These are phyloP conservation scores for Dioscorea zingiberensis DNA, from an alignment of 106 monocot genomes.

Conservation along the genomic window DNA sequence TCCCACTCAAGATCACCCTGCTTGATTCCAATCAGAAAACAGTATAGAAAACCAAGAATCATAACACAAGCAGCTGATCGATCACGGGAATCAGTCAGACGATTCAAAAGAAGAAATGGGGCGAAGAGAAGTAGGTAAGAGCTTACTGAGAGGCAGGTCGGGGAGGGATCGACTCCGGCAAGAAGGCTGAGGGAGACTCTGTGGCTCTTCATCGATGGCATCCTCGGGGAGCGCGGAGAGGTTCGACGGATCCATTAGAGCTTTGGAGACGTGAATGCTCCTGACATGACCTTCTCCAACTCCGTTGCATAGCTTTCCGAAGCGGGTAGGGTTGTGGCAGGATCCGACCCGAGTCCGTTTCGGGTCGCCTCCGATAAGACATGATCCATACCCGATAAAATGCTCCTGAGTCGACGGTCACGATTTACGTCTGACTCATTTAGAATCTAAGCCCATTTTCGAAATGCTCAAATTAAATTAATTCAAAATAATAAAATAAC, in stretches of 20 bases:
- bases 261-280: no score
- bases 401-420: no score
- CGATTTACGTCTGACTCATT: no score
- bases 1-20: neutral
- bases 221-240: slow-evolving; percentile 2
- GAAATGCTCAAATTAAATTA: no score
- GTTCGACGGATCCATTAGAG: neutral
- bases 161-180: slow-evolving; percentile 1
- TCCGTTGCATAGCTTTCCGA: no score
- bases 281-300: no score
- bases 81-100: neutral
- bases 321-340: no score
- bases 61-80: neutral
- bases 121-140: neutral
- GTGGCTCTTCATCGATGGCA: neutral
- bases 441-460: no score
- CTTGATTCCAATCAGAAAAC: neutral
- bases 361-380: no score
- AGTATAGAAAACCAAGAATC: neutral
- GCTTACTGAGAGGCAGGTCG: slow-evolving; percentile 14
- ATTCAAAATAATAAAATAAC: no score
- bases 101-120: neutral
- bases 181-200: slow-evolving; percentile 11
- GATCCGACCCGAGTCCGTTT: no score
- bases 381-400: no score